These are phyloP conservation scores for Cucumis cinereus DNA, from an alignment of 306 rosid species.

Conservation along the genomic window DNA sequence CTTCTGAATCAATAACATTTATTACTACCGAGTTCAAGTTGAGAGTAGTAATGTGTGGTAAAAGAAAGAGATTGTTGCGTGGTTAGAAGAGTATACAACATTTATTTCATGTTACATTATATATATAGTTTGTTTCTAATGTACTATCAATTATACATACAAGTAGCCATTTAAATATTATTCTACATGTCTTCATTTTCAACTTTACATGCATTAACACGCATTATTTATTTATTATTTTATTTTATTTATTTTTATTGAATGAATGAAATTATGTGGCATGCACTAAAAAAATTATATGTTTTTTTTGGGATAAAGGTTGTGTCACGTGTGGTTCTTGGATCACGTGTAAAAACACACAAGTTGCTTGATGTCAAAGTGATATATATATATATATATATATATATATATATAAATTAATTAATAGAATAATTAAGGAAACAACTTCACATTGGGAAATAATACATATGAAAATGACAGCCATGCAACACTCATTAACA, in stretches of 20 bases:
- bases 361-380: background rate
- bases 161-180: too few species aligned
- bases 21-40: too few species aligned
- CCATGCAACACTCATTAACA: background rate
- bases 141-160: too few species aligned
- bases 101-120: too few species aligned
- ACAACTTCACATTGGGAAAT: background rate
- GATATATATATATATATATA: background rate
- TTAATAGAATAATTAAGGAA: conserved; percentile 1
- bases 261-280: background rate
- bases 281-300: background rate
- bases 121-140: too few species aligned
- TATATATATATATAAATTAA: background rate
- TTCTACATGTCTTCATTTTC: too few species aligned
- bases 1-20: too few species aligned
- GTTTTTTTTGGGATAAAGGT: background rate
- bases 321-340: conserved; percentile 2
- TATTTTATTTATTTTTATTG: background rate
- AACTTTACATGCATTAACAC: too few species aligned
- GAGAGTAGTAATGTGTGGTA: too few species aligned
- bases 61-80: too few species aligned
- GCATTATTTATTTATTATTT: too few species aligned
- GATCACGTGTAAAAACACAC: conserved; percentile 5
- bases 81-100: too few species aligned
- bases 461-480: background rate